Evolutionary conservation across 148 eudicot species (phyloP), one percentile per base, ranked within the genome.

Genomic region (Beta vulgaris): DNA sequence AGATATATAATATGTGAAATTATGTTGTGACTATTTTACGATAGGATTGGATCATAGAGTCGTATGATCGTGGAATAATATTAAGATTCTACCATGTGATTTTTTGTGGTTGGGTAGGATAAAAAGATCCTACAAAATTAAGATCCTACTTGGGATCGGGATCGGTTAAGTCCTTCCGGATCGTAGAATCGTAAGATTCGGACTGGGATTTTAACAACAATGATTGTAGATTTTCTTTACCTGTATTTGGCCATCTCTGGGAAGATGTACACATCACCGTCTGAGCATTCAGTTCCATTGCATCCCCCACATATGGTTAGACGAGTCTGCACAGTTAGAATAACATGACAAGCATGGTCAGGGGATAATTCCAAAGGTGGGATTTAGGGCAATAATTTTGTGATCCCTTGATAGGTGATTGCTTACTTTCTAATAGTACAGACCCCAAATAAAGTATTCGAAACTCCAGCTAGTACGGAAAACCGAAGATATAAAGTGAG

Each of bases 181-280:
- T n/a, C n/a, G n/a, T n/a, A n/a, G n/a, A n/a, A n/a, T n/a, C n/a
- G n/a, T n/a, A n/a, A n/a, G n/a, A n/a, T n/a, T n/a, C n/a, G n/a
- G n/a, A n/a, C n/a, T n/a, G n/a, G n/a, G n/a, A n/a, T n/a, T n/a
- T n/a, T n/a, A n/a, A n/a, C n/a, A n/a, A n/a, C n/a, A n/a, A n/a
- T n/a, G n/a, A n/a, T n/a, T 16, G 25, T 70, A 25, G 5, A 23
- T 11, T 43, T 16, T 68, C 19, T 58, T 78, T 77, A 95, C 98
- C 88, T 89, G 80, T 86, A 92, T 74, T 89, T 89, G 69, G 89
- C 82, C 98, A 95, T 90, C n/a, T 95, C 97, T 6, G 98, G 98
- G 63, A 95, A 95, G 57, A 92, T 76, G 74, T 89, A 65, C 73
- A 95, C 89, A 73, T 95, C 98, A 48, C 98, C 97, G 81, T 95